Evolutionary conservation across 108 stramenopile genomes (phyloP).

Genomic region (Pseudonitzschia multiseries): DNA sequence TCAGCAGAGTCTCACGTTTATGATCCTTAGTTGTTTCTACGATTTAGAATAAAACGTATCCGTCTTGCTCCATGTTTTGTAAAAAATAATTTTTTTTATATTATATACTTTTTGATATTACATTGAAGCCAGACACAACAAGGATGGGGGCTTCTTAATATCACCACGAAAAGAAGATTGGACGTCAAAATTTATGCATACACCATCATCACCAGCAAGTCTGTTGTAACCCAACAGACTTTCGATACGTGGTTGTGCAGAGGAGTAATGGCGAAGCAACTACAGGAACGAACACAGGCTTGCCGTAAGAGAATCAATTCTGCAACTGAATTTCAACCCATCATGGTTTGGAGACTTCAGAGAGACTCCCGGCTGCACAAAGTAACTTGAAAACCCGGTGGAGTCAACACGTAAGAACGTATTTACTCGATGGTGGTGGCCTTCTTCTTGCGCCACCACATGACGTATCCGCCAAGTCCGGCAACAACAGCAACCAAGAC

Average conservation of each 20-base stretch:
- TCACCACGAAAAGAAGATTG: background rate
- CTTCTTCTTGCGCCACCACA: conserved; percentile 50
- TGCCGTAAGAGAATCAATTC: background rate
- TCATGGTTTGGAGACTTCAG: background rate
- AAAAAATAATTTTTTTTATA: background rate
- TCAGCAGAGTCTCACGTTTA: too few species aligned
- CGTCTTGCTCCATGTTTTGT: too few species aligned
- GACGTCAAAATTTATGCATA: background rate
- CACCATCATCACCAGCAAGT: background rate
- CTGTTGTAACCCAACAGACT: background rate
- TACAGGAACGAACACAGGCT: background rate
- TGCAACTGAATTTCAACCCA: background rate
- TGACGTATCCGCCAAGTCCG: conserved; percentile 34
- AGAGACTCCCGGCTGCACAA: background rate
- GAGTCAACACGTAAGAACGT: background rate
- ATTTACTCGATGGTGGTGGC: conserved; percentile 15
- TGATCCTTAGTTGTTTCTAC: too few species aligned
- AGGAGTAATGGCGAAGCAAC: background rate
- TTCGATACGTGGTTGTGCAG: background rate
- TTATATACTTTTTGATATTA: background rate
- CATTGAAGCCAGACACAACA: background rate
- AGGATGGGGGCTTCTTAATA: background rate
- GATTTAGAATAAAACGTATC: too few species aligned
- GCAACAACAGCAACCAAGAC: conserved; percentile 19
- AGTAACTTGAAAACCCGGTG: background rate